phyloP scores from a whole-genome alignment of 768 basidiomycete genomes.

The Tricholoma terreum region DNA sequence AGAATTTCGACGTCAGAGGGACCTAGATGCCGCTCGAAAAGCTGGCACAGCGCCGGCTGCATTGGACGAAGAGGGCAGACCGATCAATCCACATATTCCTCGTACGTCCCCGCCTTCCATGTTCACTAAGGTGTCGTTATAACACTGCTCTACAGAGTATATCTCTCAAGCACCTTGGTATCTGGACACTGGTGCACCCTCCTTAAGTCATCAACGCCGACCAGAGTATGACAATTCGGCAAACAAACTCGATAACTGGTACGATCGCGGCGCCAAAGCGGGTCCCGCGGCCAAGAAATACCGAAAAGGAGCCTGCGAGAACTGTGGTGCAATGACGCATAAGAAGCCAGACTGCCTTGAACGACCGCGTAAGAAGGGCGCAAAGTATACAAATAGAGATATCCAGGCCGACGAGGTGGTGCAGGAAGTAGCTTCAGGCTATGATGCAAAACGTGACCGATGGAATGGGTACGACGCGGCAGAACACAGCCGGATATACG shows the following conservation, averaged over 20 bases:
- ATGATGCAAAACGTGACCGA: conserved; percentile 93
- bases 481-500: conserved; percentile 82
- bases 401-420: conserved; percentile 91
- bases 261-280: conserved; percentile 79
- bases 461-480: conserved; percentile 98
- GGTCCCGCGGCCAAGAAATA: conserved; percentile 96
- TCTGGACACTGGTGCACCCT: conserved; percentile 89
- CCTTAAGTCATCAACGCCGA: conserved; percentile 90
- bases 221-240: conserved; percentile 57
- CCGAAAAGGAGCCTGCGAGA: conserved; percentile 97
- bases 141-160: conserved; percentile 61
- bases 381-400: conserved; percentile 85
- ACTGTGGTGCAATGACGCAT: conserved; percentile 97
- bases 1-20: conserved; percentile 94
- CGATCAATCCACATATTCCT: conserved; percentile 99
- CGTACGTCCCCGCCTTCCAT: conserved; percentile 50
- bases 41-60: conserved; percentile 97
- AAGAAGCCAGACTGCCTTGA: conserved; percentile 90
- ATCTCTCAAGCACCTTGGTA: conserved; percentile 99
- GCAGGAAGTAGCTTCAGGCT: conserved; percentile 73
- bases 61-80: conserved; percentile 89
- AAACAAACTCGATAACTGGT: conserved; percentile 84
- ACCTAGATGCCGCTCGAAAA: conserved; percentile 96
- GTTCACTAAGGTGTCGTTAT: conserved; percentile 3
- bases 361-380: conserved; percentile 93